Evolutionary conservation across 164 flowering plant species (phyloP), one percentile per base, ranked within the genome.

Genomic region (Dillenia turbinata): DNA sequence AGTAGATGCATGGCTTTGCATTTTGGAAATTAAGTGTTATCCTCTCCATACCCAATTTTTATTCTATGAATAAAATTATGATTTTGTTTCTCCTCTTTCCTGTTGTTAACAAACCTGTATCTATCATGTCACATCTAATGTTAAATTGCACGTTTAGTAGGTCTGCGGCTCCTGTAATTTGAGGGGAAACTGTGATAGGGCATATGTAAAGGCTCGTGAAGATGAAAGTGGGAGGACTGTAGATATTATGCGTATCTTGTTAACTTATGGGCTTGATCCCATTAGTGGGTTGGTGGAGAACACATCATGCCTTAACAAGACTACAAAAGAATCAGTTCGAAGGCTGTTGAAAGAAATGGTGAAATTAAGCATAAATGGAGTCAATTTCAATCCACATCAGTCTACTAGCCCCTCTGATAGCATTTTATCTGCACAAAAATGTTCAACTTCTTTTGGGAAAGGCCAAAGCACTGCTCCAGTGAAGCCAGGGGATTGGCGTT

Each of bases 101-200:
- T 19, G 22, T 19, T 19, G 22, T 19, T 1, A 19, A 19, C 22
- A 19, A 58, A n/a, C 40, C 44, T 9, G 11, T 59, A 46, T 9
- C 22, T 9, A 14, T 10, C 52, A 8, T 43, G 44, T 48, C 51
- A 48, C 6, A 12, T 11, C 50, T 66, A 48, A 66, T 44, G 54
- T 14, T 15, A 11, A 22, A 44, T 43, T 59, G 16, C 50, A 66
- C 45, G 13, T 68, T 73, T 71, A 54, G 48, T 73, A 92, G 96
- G 91, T 86, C 60, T 92, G 98, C 79, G 81, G 93, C 75, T 76
- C 84, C 47, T 89, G 96, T 79, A 79, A 49, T 60, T 79, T 88
- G 73, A 85, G 95, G 62, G 95, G 93, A 73, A 73, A 77, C 64
- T 92, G 98, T 68, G 92, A 85, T 19, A 79, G 96, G 64, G 96